These are phyloP conservation scores for Primulina eburnea DNA, from an alignment of 257 asterid species.

Conservation along the genomic window DNA sequence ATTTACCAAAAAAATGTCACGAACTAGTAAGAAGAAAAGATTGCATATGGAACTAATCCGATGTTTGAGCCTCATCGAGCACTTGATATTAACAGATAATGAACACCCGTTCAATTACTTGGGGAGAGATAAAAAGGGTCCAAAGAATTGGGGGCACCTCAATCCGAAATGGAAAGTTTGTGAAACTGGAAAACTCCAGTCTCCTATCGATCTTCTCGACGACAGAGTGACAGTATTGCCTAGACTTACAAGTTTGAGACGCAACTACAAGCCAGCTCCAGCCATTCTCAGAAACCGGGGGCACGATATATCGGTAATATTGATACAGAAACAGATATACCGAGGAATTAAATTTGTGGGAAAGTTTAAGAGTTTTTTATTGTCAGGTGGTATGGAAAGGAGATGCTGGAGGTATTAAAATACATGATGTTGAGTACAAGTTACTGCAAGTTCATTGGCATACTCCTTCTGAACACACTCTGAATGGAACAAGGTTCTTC, in stretches of 20 bases:
- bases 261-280: conserved; percentile 40
- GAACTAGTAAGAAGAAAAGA: too few species aligned
- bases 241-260: conserved; percentile 30
- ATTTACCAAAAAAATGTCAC: too few species aligned
- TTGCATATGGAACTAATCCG: background rate
- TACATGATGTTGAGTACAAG: conserved; percentile 42
- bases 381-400: conserved; percentile 61
- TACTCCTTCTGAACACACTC: conserved; percentile 73
- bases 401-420: conserved; percentile 51
- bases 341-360: too few species aligned
- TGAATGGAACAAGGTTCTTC: conserved; percentile 49
- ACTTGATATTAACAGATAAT: conserved; percentile 23
- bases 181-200: conserved; percentile 48
- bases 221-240: conserved; percentile 23
- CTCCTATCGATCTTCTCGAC: conserved; percentile 59
- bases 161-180: conserved; percentile 48
- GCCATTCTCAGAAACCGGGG: conserved; percentile 59
- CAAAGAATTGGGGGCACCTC: conserved; percentile 54
- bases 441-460: conserved; percentile 74
- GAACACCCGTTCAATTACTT: conserved; percentile 41
- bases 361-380: background rate
- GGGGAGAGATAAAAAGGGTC: conserved; percentile 38
- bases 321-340: too few species aligned
- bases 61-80: background rate
- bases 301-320: conserved; percentile 48